Evolutionary conservation across 805 yeast genomes (phyloP), one percentile per base, ranked within the genome.

Genomic region (Saccharomycopsis guyanensis): DNA sequence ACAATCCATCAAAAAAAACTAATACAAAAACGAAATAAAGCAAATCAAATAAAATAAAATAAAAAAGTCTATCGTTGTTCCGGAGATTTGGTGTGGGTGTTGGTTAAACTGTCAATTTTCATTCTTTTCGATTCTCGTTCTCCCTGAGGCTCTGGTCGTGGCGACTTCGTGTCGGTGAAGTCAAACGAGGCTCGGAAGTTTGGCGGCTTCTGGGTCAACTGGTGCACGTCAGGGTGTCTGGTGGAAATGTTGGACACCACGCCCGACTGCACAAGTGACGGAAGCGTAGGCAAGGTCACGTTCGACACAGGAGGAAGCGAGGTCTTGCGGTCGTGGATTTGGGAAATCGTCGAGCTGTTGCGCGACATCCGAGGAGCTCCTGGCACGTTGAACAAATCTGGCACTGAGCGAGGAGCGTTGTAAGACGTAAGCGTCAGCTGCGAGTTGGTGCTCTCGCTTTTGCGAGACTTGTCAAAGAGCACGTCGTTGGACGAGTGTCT

Each of bases 401-500:
- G 51, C 4, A 48, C 51, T 3, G 46, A 40, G 29, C 49, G 27
- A n/a, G 51, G 51, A 7, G 51, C 49, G 16, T 25, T 40, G n/a
- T 18, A 25, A 5, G 10, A 7, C 5, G 51, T 44, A 3, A 44
- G 16, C 3, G 51, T 48, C 41, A 39, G 45, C 27, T 43, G 51
- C 7, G 43, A 39, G 4, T n/a, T 18, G 8, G 8, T 4, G 24
- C 29, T 16, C 13, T 45, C 35, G 23, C 16, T 27, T 23, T 33
- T 38, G 3, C 48, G 34, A 8, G 49, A 44, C 33, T 40, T 39
- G 29, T 48, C 51, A 40, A 44, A 48, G 19, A 48, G 25, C 13
- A 48, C 51, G 38, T 48, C 51, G 37, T 48, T 45, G 3, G 48
- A 44, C 5, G 48, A 43, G 32, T 48, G 51, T 12, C 51, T 19